Percentiles rank a stretch among this genome's conserved stretches.
Conservation (phyloP, 192 early-diverging fungal species). For the Dimargaris cristalligena region DNA sequence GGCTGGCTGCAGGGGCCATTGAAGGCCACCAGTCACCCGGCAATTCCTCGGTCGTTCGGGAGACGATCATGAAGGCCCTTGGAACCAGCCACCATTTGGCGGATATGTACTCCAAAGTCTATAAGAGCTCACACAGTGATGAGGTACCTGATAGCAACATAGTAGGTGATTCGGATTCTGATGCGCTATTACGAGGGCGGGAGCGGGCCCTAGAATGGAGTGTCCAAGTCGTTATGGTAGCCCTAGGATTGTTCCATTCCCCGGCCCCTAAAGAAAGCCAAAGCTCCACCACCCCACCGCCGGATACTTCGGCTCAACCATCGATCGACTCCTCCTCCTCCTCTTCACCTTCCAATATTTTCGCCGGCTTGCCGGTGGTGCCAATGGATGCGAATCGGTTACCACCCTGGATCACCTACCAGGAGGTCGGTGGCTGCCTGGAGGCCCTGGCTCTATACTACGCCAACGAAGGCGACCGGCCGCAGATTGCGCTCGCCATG, state of each 20-base stretch:
- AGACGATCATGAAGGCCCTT: background rate
- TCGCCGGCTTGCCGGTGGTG: background rate
- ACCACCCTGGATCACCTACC: background rate
- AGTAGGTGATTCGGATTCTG: too few species aligned
- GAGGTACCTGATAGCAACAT: too few species aligned
- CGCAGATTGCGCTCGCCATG: background rate
- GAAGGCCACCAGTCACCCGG: background rate
- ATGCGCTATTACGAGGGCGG: background rate
- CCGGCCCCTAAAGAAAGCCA: background rate
- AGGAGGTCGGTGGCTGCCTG: background rate
- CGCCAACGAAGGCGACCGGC: background rate
- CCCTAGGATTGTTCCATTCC: background rate
- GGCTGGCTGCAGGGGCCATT: background rate
- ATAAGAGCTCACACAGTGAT: too few species aligned
- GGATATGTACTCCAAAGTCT: too few species aligned
- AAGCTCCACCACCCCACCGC: background rate
- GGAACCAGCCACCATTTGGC: background rate
- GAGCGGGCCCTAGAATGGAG: background rate
- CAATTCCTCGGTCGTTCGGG: background rate
- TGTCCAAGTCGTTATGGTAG: background rate
- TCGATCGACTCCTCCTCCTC: background rate
- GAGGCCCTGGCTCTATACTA: conserved; percentile 3
- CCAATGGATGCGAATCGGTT: background rate
- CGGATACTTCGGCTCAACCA: background rate
- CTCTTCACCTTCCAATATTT: background rate